Percentiles rank a stretch among this genome's conserved stretches.
Conservation (phyloP, 2,329 filamentous ascomycete genomes). For the Ascochyta koolunga region DNA sequence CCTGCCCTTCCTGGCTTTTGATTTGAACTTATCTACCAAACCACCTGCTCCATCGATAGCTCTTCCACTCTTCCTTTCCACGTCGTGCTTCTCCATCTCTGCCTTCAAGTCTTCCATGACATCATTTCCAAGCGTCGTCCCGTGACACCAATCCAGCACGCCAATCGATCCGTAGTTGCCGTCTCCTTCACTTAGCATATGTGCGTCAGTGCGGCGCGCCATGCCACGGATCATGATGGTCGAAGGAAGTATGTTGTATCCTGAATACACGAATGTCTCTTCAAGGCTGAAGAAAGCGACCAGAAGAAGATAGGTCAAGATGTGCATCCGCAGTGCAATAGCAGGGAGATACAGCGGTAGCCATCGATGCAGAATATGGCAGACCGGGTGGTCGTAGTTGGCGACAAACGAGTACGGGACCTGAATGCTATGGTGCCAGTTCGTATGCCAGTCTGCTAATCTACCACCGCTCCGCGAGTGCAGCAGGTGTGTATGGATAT, state of each 20-base stretch:
- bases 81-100: slow-evolving; percentile 62
- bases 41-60: slow-evolving; percentile 45
- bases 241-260: slow-evolving; percentile 67
- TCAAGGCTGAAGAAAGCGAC: slow-evolving; percentile 68
- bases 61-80: slow-evolving; percentile 51
- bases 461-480: slow-evolving; percentile 56
- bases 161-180: slow-evolving; percentile 70
- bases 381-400: slow-evolving; percentile 71
- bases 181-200: slow-evolving; percentile 62
- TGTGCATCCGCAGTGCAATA: slow-evolving; percentile 69
- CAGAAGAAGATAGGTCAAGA: slow-evolving; percentile 74
- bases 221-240: slow-evolving; percentile 63
- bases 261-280: slow-evolving; percentile 70
- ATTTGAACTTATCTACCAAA: slow-evolving; percentile 36
- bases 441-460: slow-evolving; percentile 51
- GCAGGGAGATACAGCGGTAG: slow-evolving; percentile 71
- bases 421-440: slow-evolving; percentile 64
- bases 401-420: slow-evolving; percentile 68
- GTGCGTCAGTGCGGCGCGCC: slow-evolving; percentile 63
- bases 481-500: slow-evolving; percentile 73
- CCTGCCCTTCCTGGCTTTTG: slow-evolving; percentile 36
- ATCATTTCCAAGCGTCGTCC: slow-evolving; percentile 60
- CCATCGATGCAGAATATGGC: slow-evolving; percentile 67
- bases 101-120: slow-evolving; percentile 61
- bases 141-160: slow-evolving; percentile 53